phyloP scores from a whole-genome alignment of 306 rosid genomes.

The Cucurbita ficifolia region DNA sequence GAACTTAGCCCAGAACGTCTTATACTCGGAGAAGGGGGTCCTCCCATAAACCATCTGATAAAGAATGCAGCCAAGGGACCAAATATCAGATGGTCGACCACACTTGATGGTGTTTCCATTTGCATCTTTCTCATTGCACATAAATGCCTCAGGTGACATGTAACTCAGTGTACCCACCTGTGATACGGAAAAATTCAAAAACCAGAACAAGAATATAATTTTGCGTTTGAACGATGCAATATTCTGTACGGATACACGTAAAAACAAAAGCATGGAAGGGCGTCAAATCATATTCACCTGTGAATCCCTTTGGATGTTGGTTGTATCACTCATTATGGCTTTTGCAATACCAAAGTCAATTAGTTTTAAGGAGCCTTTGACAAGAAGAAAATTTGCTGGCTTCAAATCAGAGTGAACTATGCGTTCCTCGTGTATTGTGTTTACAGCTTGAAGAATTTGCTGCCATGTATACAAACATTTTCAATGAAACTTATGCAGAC shows the following conservation, averaged over 20 bases:
- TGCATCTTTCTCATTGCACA: slow-evolving; percentile 87
- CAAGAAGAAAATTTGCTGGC: slow-evolving; percentile 95
- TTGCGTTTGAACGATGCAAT: neutral
- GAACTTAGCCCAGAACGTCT: slow-evolving; percentile 91
- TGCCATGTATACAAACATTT: slow-evolving; percentile 20
- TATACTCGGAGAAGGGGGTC: slow-evolving; percentile 80
- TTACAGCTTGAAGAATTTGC: slow-evolving; percentile 93
- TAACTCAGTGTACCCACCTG: slow-evolving; percentile 92
- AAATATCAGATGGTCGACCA: slow-evolving; percentile 88
- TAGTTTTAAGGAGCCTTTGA: slow-evolving; percentile 82
- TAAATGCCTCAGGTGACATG: slow-evolving; percentile 96
- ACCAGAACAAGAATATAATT: neutral
- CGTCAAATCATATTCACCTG: slow-evolving; percentile 34
- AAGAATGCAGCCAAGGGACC: slow-evolving; percentile 96
- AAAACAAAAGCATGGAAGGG: neutral
- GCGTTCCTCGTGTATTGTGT: slow-evolving; percentile 87
- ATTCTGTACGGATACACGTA: neutral
- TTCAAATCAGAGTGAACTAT: slow-evolving; percentile 94
- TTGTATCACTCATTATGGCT: slow-evolving; percentile 93
- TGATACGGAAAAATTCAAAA: slow-evolving; percentile 1
- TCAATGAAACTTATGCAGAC: neutral
- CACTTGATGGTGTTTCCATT: slow-evolving; percentile 79
- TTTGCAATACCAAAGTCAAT: slow-evolving; percentile 96
- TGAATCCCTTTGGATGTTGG: slow-evolving; percentile 89
- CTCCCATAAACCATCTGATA: slow-evolving; percentile 96